Conservation (phyloP, 2,329 filamentous ascomycete species). For the Chalaropsis ovoidea region DNA sequence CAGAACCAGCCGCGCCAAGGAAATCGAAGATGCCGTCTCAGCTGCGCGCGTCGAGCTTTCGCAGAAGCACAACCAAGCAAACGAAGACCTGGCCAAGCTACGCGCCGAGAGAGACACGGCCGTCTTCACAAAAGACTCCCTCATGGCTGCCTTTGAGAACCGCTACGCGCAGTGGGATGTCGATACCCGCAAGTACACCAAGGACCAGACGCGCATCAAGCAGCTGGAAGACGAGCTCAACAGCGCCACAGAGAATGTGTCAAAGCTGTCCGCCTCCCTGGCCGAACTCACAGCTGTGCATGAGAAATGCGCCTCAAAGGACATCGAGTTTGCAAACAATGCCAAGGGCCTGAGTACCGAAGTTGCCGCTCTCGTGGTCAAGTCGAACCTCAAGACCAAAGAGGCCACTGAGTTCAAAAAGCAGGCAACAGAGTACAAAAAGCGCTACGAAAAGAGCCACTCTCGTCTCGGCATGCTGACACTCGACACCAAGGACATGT, state of each 20-base stretch:
- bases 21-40: slow-evolving; percentile 19
- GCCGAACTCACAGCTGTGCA: slow-evolving; percentile 16
- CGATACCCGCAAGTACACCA: slow-evolving; percentile 13
- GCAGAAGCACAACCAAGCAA: slow-evolving; percentile 9
- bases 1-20: slow-evolving; percentile 1
- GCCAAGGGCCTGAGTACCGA: slow-evolving; percentile 20
- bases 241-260: slow-evolving; percentile 11
- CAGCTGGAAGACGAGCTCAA: slow-evolving; percentile 18
- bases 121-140: slow-evolving; percentile 22
- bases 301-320: slow-evolving; percentile 21
- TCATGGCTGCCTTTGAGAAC: slow-evolving; percentile 23
- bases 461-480: slow-evolving; percentile 23
- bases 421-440: slow-evolving; percentile 23
- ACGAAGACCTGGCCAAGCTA: slow-evolving; percentile 15
- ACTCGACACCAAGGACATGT: slow-evolving; percentile 25
- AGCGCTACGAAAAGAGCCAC: slow-evolving; percentile 24
- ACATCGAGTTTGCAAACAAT: slow-evolving; percentile 17
- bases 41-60: slow-evolving; percentile 14
- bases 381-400: slow-evolving; percentile 23
- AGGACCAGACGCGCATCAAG: slow-evolving; percentile 4
- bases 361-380: slow-evolving; percentile 22
- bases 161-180: slow-evolving; percentile 23
- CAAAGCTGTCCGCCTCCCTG: slow-evolving; percentile 7
- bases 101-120: slow-evolving; percentile 22
- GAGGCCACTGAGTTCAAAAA: slow-evolving; percentile 22